Evolutionary conservation across 140 eudicot genomes (phyloP), one percentile per base, ranked within the genome.

Genomic region (Bidens hawaiensis): DNA sequence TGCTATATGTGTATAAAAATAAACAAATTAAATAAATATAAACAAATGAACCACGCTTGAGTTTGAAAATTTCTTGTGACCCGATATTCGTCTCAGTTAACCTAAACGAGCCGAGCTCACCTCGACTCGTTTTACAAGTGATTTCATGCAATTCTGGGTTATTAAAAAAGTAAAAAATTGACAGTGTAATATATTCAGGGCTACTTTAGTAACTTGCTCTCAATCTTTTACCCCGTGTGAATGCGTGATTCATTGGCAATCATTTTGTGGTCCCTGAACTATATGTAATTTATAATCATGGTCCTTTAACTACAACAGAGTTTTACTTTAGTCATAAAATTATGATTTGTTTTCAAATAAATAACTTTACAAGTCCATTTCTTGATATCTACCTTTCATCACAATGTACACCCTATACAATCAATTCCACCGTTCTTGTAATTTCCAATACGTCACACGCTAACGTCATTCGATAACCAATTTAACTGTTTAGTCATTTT

Each of bases 201-300:
- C 16, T 48, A 33, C 4, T 31, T 42, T 59, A 18, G 14, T 36
- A 31, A 14, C 48, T 22, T 24, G 58, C 16, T 50, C 5, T 23
- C 23, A 17, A 49, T 50, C 9, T 53, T 53, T 53, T 51, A 30
- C 48, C 47, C 4, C 22, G 26, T 21, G 50, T 42, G 60, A 15
- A 17, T 16, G 53, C 18, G 52, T 65, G 67, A 46, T 57, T 58
- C 46, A 28, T 45, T 36, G 78, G 47, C 62, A 65, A 74, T 66
- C 69, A 67, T 74, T 66, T 30, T 36, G 64, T 66, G 79, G 79
- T 66, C 74, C 67, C 41, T 48, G 42, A 49, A 66, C 47, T 59
- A 27, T 66, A 19, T 48, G 40, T 21, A 27, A 50, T 42, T 50
- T 49, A 14, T 49, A 36, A 49, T 49, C 23, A 59, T 74, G 69